Evolutionary conservation across 148 eudicot genomes (phyloP), one percentile per base, ranked within the genome.

Genomic region (Vaccinium corymbosum): DNA sequence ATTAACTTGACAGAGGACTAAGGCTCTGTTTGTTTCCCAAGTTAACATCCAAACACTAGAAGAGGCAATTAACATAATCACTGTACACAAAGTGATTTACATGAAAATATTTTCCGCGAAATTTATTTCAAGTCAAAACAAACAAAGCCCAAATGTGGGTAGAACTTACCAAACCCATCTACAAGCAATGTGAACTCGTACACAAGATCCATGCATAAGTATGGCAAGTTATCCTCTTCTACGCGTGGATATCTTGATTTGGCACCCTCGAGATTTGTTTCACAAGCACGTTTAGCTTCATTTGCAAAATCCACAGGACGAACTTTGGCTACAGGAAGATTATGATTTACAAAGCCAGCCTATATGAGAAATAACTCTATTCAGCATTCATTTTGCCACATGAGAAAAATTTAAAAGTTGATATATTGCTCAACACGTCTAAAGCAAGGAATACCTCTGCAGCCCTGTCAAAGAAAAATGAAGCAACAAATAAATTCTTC

Each of bases 391-490:
- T 76, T 81, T 55, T 61, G 76, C 17, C 73, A 68, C 38, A 68
- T 68, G 56, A 27, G 3, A 27, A 78, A 68, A 78, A 35, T 9
- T 3, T 50, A 52, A 53, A 13, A 13, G 85, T 82, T 20, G 42
- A 82, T 38, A 61, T 66, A 59, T 56, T 75, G 38, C 59, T 42
- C n/a, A 71, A 66, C 32, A 27, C 20, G 6, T 50, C 38, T 7
- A 78, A 56, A 78, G 48, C 46, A 70, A 82, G 55, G 55, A 72
- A 77, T 19, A 97, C 99, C 98, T 97, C 95, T 57, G 94, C 98
- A 83, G 99, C 99, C 89, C 99, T 90, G 81, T 97, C 99, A 66
- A 93, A 97, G 93, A 97, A 97, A 83, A 97, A 97, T 22, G 99
- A 97, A 70, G 99, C 99, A 79, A 97, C 98, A 86, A 92, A 97